Evolutionary conservation across 2,329 filamentous ascomycete genomes (phyloP).

Genomic region (Venturia asperata): DNA sequence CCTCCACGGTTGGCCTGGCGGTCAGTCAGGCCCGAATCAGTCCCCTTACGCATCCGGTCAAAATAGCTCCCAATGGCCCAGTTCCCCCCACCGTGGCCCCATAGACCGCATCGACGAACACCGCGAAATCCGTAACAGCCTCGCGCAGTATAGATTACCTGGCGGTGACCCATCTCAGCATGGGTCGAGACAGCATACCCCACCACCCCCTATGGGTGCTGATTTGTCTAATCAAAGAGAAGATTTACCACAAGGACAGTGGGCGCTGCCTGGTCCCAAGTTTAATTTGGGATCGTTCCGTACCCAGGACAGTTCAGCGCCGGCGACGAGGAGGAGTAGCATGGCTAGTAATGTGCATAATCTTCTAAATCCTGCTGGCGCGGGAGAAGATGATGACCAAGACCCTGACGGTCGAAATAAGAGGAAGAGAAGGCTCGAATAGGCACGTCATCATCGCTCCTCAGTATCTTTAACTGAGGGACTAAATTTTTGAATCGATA

Average conservation of each 20-base stretch:
- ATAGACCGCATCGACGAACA: conserved; percentile 40
- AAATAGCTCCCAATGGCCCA: conserved; percentile 57
- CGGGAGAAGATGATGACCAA: conserved; percentile 58
- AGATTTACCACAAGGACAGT: conserved; percentile 39
- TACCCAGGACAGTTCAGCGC: conserved; percentile 45
- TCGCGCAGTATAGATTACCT: conserved; percentile 60
- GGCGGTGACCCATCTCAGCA: conserved; percentile 40
- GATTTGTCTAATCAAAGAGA: background rate
- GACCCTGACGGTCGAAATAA: conserved; percentile 57
- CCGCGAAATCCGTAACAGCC: conserved; percentile 65
- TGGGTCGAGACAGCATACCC: conserved; percentile 47
- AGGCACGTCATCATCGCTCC: background rate
- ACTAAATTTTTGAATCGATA: background rate
- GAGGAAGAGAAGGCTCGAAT: conserved; percentile 40
- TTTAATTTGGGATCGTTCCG: conserved; percentile 34
- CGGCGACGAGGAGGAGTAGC: conserved; percentile 60
- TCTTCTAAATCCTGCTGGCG: conserved; percentile 61
- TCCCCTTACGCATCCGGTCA: conserved; percentile 62
- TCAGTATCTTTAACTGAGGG: too few species aligned
- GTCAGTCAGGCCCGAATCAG: conserved; percentile 35
- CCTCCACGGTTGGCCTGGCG: conserved; percentile 55
- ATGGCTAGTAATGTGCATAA: conserved; percentile 66
- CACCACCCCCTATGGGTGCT: conserved; percentile 34
- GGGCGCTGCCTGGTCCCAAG: conserved; percentile 47
- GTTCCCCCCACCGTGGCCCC: conserved; percentile 50